A percentile compares a stretch with the other conserved stretches of the same genome.
Evolutionary conservation across 1,284 basidiomycete species (phyloP).

Genomic region (Marasmius fiardii): DNA sequence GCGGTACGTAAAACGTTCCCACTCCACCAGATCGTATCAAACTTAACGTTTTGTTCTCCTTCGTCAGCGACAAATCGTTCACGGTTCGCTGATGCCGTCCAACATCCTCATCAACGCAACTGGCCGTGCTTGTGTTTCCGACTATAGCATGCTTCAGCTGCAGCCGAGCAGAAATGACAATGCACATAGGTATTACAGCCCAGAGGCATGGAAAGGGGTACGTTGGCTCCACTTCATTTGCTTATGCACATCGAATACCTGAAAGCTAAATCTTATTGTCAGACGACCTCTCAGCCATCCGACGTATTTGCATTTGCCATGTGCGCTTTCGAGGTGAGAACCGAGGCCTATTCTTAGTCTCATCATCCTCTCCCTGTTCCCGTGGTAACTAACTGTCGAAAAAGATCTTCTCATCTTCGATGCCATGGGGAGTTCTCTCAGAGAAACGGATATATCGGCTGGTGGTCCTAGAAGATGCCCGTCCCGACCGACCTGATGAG

Average conservation of each 20-base stretch:
- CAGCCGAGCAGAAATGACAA: constrained; percentile 16
- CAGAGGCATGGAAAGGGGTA: constrained; percentile 27
- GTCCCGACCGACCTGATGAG: constrained; percentile 22
- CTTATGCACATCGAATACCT: background rate
- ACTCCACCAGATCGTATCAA: background rate
- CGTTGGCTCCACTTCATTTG: constrained; percentile 7
- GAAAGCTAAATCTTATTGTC: background rate
- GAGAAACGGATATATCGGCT: constrained; percentile 23
- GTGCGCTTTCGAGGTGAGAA: constrained; percentile 22
- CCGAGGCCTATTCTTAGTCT: background rate
- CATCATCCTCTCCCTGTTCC: background rate
- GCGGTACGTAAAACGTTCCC: constrained; percentile 8
- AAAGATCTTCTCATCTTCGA: constrained; percentile 19
- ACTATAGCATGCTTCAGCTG: constrained; percentile 22
- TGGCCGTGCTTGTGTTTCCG: constrained; percentile 19
- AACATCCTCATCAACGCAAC: constrained; percentile 20
- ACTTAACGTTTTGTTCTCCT: background rate
- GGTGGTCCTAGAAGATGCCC: constrained; percentile 19
- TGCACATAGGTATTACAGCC: constrained; percentile 24
- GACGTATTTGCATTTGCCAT: constrained; percentile 27
- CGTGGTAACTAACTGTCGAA: background rate
- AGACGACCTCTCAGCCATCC: constrained; percentile 22
- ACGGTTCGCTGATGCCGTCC: constrained; percentile 20
- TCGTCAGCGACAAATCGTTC: constrained; percentile 18
- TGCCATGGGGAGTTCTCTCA: constrained; percentile 23